A percentile compares a stretch with the other conserved stretches of the same genome.
Conservation (phyloP, 108 stramenopile species). For the Nitzschia sp. region DNA sequence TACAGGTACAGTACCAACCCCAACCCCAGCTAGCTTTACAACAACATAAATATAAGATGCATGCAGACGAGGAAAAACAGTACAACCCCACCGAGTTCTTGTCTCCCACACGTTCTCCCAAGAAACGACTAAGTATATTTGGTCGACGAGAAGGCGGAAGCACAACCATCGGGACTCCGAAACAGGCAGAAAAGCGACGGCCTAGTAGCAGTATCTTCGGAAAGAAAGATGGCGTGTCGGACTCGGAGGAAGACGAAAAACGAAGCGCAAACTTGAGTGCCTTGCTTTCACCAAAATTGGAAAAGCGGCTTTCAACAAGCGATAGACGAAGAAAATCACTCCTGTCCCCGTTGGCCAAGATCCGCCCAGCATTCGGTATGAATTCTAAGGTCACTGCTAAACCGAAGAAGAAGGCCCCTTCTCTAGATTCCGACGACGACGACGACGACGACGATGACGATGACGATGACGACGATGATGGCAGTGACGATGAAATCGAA, state of each 20-base stretch:
- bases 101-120: neutral
- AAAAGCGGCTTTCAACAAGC: neutral
- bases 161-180: neutral
- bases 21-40: too few relatives aligned
- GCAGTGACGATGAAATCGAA: slow-evolving; percentile 6
- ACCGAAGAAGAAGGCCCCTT: neutral
- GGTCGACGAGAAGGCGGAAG: neutral
- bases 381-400: neutral
- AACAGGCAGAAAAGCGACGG: neutral
- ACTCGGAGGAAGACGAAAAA: neutral
- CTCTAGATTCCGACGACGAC: neutral
- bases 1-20: too few relatives aligned
- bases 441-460: neutral
- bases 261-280: too few relatives aligned
- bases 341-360: neutral
- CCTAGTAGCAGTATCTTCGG: neutral
- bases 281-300: neutral
- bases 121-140: neutral
- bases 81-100: neutral
- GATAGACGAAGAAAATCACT: neutral
- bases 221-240: neutral
- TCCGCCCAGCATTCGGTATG: neutral
- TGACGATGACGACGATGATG: neutral
- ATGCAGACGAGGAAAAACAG: neutral
- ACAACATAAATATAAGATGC: neutral